Evolutionary conservation across 345 rosid genomes (phyloP), one percentile per base, ranked within the genome.

Genomic region (Limnanthes douglasii): DNA sequence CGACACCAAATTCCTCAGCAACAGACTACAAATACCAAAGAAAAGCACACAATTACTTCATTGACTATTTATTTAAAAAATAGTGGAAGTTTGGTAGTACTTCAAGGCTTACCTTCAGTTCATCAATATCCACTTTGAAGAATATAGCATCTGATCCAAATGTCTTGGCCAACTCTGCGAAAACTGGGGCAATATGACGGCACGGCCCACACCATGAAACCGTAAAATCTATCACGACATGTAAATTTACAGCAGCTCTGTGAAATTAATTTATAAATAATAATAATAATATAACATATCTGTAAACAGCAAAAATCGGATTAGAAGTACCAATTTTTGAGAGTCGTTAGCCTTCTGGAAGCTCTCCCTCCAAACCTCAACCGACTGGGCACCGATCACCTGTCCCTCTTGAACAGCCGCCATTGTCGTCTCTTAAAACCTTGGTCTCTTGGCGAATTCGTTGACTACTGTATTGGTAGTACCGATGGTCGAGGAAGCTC

Each of bases 161-260:
- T 54, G 53, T 73, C 64, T 55, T 79, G 5, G 88, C 86, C n/a
- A 64, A 29, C 5, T 79, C 81, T 1, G 41, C 69, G 45, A 78
- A 33, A 50, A 78, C 2, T 22, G 93, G 95, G 13, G 93, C 50
- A 18, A 84, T 73, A 40, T 65, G 4, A 5, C 84, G 80, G 38
- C 84, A 78, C 3, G 95, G 86, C 22, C 65, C 64, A 21, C 93
- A 78, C 93, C 95, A 84, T 17, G 84, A 51, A 34, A 86, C 86
- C 18, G 71, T 60, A 45, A 84, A 84, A 48, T 75, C 83, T 11
- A 70, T 65, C 53, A 84, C 82, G 19, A 71, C 48, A 88, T 79
- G 49, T 15, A 34, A 14, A 46, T n/a, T n/a, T n/a, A 53, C 29
- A 8, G 13, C 9, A 14, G 18, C 23, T 9, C 31, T 16, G 11